Base-by-base conservation (phyloP, 371 early-diverging fungal species). In the Zopfochytrium polystomum region DNA sequence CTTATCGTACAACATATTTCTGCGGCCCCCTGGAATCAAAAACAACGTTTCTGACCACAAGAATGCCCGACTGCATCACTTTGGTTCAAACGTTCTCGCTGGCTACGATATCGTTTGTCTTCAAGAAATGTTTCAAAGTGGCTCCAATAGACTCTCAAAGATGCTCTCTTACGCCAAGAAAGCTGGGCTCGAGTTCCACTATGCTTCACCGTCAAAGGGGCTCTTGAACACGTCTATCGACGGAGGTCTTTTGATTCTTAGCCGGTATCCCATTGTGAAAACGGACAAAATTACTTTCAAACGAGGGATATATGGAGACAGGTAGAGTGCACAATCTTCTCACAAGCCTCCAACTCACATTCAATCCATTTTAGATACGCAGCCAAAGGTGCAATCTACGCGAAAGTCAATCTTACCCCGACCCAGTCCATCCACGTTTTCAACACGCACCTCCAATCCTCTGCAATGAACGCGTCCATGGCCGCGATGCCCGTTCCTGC, bases 91-190 rank as follows among this genome's bases (percentile, higher is more conserved):
- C 42, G 70, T 85, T 18, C 69, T 93, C 34, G 79, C 80, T 7
- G 48, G 72, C 9, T 92, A 87, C 69, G 92, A 92, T 63, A 75
- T 93, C 9, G 81, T 93, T 18, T 77, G 83, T 13, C 67, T 93
- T 50, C 91, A 93, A 71, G 94, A 93, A 67, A 81, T 88, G 52
- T 93, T 89, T 76, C 84, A 85, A 15, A 90, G 81, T 67, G 88
- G 86, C 1, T 74, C 79, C 1, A 75, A 77, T 30, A 74, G 93
- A 1, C 74, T 78, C 15, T 72, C 75, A 33, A 58, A 68, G 20
- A 65, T 92, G 13, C 46, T 87, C 15, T 60, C 58, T 0, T 77
- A 74, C n/a, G 93, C 92, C 7, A 73, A 80, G 45, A 66, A 81
- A 34, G 56, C 73, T 11, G 94, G 93, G 3, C 85, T 89, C 53